phyloP scores from a whole-genome alignment of 169 alveolate species.

The Cryptosporidium felis region DNA sequence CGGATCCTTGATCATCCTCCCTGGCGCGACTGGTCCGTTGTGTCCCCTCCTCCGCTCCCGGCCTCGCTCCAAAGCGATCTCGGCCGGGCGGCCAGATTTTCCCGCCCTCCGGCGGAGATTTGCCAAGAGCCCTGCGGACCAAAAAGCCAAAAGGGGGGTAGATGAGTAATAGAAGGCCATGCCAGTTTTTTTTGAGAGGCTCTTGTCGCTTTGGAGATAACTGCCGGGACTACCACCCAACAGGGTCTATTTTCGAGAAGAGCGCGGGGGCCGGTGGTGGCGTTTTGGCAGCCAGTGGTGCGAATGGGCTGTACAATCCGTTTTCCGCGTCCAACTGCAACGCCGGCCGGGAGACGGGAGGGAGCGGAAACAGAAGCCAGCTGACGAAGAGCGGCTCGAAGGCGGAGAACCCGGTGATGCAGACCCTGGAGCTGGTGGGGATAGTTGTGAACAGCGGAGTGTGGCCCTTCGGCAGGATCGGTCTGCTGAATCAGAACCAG shows the following conservation, averaged over 20 bases:
- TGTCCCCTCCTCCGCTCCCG: background rate
- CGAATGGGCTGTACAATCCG: too few species aligned
- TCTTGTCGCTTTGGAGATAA: constrained; percentile 63
- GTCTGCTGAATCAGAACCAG: constrained; percentile 13
- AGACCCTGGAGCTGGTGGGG: constrained; percentile 51
- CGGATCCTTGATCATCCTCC: constrained; percentile 25
- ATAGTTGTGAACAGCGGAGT: constrained; percentile 57
- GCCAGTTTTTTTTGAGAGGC: constrained; percentile 67
- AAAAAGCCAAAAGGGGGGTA: background rate
- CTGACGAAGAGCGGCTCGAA: background rate
- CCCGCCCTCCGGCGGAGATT: background rate
- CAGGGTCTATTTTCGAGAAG: constrained; percentile 10
- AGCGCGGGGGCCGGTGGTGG: too few species aligned
- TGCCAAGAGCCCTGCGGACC: background rate
- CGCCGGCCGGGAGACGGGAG: too few species aligned
- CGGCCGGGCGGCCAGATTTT: background rate
- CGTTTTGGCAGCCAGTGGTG: too few species aligned
- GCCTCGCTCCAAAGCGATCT: background rate
- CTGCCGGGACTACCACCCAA: constrained; percentile 66
- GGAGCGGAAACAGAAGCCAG: too few species aligned
- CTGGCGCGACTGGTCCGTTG: background rate
- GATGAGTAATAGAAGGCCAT: constrained; percentile 70
- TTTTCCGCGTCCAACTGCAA: too few species aligned
- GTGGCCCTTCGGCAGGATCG: constrained; percentile 67
- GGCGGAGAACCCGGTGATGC: constrained; percentile 1